A percentile compares a stretch with the other conserved stretches of the same genome.
phyloP scores from a whole-genome alignment of 139 green algal species.

The Nannochloris sp. region DNA sequence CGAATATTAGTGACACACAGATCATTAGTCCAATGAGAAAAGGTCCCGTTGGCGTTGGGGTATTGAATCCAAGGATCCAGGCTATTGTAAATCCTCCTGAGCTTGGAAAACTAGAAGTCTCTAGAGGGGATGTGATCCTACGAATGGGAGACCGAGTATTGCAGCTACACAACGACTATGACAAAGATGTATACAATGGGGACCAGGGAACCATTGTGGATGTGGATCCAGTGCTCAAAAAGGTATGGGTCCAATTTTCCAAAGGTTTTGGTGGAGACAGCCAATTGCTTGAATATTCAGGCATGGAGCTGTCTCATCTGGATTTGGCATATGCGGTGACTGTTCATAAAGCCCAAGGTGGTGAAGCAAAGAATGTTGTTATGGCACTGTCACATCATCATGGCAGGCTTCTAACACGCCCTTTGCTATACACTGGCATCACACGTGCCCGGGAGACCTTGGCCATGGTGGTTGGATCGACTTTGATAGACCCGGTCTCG shows the following conservation, averaged over 20 bases:
- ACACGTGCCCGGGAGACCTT: constrained; percentile 44
- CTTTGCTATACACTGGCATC: constrained; percentile 71
- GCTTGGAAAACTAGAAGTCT: constrained; percentile 15
- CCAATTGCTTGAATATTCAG: background rate
- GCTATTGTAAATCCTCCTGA: constrained; percentile 52
- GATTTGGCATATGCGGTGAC: constrained; percentile 68
- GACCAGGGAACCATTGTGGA: constrained; percentile 51
- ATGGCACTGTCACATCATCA: constrained; percentile 40
- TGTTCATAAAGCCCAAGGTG: constrained; percentile 83
- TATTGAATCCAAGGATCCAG: constrained; percentile 58
- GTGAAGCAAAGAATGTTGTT: constrained; percentile 66
- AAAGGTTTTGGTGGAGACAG: background rate
- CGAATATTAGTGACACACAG: constrained; percentile 30
- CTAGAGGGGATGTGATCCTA: constrained; percentile 8
- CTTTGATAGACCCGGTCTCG: constrained; percentile 15
- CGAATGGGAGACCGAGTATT: constrained; percentile 57
- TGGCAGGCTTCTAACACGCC: constrained; percentile 43
- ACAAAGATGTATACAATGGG: constrained; percentile 73
- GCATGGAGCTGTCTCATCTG: constrained; percentile 28
- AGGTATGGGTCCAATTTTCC: constrained; percentile 21
- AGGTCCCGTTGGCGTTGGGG: constrained; percentile 18
- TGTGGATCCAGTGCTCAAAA: constrained; percentile 16
- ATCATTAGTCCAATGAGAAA: constrained; percentile 57
- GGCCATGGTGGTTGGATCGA: constrained; percentile 31
- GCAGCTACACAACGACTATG: constrained; percentile 67